These are phyloP conservation scores for Tulasnella sp. DNA, from an alignment of 768 basidiomycete species.

Conservation along the genomic window DNA sequence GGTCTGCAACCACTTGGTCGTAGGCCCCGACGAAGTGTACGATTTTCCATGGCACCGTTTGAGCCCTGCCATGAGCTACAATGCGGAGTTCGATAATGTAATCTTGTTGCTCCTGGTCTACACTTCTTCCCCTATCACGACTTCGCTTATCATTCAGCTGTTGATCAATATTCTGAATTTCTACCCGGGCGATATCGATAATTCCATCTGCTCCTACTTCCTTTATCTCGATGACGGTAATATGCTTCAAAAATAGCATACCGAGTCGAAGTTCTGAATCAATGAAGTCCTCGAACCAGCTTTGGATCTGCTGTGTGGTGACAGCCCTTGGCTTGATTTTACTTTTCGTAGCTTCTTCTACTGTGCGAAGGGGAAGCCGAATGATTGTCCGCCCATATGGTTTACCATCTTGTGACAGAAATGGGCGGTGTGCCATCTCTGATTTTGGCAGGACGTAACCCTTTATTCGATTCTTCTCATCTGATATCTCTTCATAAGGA, in stretches of 20 bases:
- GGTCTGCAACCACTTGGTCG: constrained; percentile 22
- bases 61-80: not conserved
- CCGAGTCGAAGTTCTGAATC: not conserved
- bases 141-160: not conserved
- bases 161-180: not conserved
- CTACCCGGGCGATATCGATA: constrained; percentile 14
- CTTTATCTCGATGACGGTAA: constrained; percentile 28
- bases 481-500: not conserved
- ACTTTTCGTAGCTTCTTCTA: constrained; percentile 27
- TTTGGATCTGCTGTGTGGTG: constrained; percentile 34
- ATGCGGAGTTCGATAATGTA: not conserved
- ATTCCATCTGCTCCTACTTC: constrained; percentile 26
- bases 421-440: no score
- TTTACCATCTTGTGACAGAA: not conserved
- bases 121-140: not conserved
- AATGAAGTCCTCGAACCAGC: constrained; percentile 23
- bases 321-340: constrained; percentile 27
- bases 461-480: no score
- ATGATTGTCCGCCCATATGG: constrained; percentile 33
- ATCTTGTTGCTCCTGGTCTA: not conserved
- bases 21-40: constrained; percentile 22
- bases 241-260: constrained; percentile 9
- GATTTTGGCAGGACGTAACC: no score
- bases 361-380: constrained; percentile 35
- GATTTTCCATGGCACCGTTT: not conserved